A percentile compares a stretch with the other conserved stretches of the same genome.
Evolutionary conservation across 257 asterid species (phyloP).

Genomic region (Solanum pimpinellifolium): DNA sequence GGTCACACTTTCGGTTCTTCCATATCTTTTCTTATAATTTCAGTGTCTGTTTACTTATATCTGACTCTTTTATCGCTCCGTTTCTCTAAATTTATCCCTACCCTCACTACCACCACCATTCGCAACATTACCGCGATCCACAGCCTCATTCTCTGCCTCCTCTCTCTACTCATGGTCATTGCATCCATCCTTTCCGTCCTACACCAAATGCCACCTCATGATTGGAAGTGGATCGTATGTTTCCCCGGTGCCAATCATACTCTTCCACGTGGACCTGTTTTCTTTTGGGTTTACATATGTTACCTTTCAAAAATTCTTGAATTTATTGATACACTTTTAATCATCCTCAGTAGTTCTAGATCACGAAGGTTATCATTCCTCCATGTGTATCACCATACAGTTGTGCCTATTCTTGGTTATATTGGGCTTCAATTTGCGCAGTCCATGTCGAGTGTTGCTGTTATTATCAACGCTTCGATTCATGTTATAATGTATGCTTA

Average conservation of each 20-base stretch:
- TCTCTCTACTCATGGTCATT: constrained; percentile 57
- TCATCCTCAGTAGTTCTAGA: constrained; percentile 35
- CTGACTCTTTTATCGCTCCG: constrained; percentile 35
- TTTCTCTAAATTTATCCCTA: constrained; percentile 10
- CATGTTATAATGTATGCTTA: constrained; percentile 84
- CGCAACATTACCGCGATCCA: constrained; percentile 58
- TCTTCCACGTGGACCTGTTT: constrained; percentile 45
- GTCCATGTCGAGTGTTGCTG: constrained; percentile 65
- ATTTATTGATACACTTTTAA: constrained; percentile 53
- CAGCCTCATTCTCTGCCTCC: constrained; percentile 59
- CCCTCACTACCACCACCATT: constrained; percentile 32
- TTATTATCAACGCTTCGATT: constrained; percentile 58
- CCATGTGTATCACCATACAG: constrained; percentile 87
- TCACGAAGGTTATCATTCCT: constrained; percentile 61
- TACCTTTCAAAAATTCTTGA: constrained; percentile 69
- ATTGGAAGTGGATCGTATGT: constrained; percentile 53
- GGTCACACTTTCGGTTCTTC: constrained; percentile 49
- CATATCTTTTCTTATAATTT: constrained; percentile 27
- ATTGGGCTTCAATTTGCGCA: constrained; percentile 37
- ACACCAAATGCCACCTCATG: constrained; percentile 43
- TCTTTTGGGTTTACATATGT: constrained; percentile 75
- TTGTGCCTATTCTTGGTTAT: constrained; percentile 58
- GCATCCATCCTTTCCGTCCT: constrained; percentile 57
- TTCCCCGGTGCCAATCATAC: constrained; percentile 38
- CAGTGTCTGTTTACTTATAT: constrained; percentile 45